phyloP scores from a whole-genome alignment of 2,329 filamentous ascomycete genomes.

The Uncinocarpus reesii region DNA sequence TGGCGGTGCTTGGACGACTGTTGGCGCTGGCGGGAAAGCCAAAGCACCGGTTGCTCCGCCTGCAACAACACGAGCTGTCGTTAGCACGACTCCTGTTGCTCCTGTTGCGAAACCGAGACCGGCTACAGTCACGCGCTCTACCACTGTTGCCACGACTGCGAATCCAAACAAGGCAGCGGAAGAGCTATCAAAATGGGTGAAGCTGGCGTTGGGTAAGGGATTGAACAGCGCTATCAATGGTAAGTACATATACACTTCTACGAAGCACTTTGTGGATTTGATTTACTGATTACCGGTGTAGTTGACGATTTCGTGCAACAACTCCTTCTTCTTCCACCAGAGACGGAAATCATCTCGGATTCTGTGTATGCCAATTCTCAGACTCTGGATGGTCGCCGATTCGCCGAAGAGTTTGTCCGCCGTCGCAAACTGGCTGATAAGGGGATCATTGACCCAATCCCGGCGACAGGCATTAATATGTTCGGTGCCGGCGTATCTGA shows the following conservation, averaged over 20 bases:
- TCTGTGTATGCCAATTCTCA: conserved; percentile 77
- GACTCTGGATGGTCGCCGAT: conserved; percentile 85
- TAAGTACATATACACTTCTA: conserved; percentile 39
- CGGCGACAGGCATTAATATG: conserved; percentile 42
- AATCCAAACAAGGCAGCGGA: conserved; percentile 60
- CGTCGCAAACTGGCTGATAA: conserved; percentile 89
- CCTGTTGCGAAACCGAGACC: conserved; percentile 43
- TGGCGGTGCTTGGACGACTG: conserved; percentile 77
- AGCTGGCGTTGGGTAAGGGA: conserved; percentile 65
- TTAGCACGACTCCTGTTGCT: conserved; percentile 32
- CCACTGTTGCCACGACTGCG: conserved; percentile 24
- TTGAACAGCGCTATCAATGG: conserved; percentile 57
- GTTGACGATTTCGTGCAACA: conserved; percentile 71
- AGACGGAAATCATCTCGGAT: conserved; percentile 75
- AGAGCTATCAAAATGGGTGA: conserved; percentile 90
- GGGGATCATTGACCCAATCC: conserved; percentile 62
- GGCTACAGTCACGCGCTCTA: conserved; percentile 31
- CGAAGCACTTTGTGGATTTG: conserved; percentile 19
- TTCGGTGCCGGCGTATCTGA: conserved; percentile 33
- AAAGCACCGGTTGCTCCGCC: conserved; percentile 54
- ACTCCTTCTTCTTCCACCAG: conserved; percentile 64
- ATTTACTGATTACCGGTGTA: conserved; percentile 35
- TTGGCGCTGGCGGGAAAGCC: conserved; percentile 84
- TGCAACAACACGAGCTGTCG: conserved; percentile 40
- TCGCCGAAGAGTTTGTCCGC: conserved; percentile 86